A percentile compares a stretch with the other conserved stretches of the same genome.
Conservation (phyloP, 768 basidiomycete genomes). For the Lyophyllum decastes region DNA sequence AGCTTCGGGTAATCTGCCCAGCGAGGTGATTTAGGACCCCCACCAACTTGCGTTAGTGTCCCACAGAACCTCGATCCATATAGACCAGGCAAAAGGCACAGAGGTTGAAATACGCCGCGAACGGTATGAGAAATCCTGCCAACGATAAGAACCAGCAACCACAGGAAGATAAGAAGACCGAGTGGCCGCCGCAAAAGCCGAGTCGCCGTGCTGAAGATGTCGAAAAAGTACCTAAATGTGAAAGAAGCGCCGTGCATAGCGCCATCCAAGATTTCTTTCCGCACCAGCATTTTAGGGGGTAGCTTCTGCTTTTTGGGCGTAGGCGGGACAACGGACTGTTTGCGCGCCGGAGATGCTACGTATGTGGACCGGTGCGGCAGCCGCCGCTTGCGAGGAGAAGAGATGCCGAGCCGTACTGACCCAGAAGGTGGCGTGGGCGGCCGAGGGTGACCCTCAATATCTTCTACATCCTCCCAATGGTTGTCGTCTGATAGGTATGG, state of each 20-base stretch:
- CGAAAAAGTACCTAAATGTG: conserved; percentile 41
- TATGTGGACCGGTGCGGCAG: conserved; percentile 20
- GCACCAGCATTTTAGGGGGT: conserved; percentile 18
- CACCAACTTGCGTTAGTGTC: conserved; percentile 10
- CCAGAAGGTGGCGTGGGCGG: conserved; percentile 9
- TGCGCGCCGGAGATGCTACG: conserved; percentile 22
- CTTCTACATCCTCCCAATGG: conserved; percentile 38
- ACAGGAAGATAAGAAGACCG: conserved; percentile 51
- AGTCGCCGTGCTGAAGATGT: conserved; percentile 49
- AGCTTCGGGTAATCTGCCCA: conserved; percentile 67
- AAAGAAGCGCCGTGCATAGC: conserved; percentile 29
- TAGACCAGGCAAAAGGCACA: conserved; percentile 65
- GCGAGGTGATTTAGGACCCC: conserved; percentile 23
- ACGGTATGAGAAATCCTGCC: conserved; percentile 43
- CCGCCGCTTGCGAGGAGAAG: conserved; percentile 32
- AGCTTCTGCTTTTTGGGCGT: conserved; percentile 7
- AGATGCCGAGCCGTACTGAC: conserved; percentile 16
- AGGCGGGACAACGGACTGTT: conserved; percentile 8
- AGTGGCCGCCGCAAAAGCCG: conserved; percentile 57
- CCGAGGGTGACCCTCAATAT: conserved; percentile 12
- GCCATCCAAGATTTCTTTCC: conserved; percentile 28
- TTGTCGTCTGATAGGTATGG: conserved; percentile 13
- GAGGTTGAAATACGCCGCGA: conserved; percentile 49
- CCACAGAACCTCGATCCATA: conserved; percentile 49
- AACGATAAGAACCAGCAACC: conserved; percentile 47